Base-by-base conservation (phyloP, 2,329 filamentous ascomycete species). In the Pseudocercospora cruenta region DNA sequence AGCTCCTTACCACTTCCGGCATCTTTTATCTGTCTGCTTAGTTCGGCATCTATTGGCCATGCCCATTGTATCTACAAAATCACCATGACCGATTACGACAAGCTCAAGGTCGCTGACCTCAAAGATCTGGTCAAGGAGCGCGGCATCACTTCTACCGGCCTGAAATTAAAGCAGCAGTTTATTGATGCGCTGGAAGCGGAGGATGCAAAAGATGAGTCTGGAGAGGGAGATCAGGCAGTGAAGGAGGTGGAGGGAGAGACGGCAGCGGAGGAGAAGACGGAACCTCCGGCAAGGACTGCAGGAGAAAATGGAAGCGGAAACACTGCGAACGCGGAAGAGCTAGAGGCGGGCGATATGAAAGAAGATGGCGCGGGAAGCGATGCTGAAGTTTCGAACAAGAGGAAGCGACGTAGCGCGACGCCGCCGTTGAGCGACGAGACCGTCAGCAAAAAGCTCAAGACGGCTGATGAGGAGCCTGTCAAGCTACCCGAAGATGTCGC, bases 121-220 rank as follows among this genome's bases (percentile, higher is more conserved):
- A 79, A 80, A 68, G 76, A 80, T 64, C 62, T 83, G 60, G 74
- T 83, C 57, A 84, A 83, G 64, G 80, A 83, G 43, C 79, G 81
- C 58, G 77, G 77, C 54, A 83, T 84, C 63, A 75, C 82, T 1
- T 76, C 77, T 24, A 81, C 81, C 0, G 81, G 82, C 24, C 73
- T 84, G 31, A 81, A 81, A 59, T 76, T 81, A 57, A 84, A 84
- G 72, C 79, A 80, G 65, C 80, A 83, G 65, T 81, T 82, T 57
- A 76, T 84, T 36, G 82, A 83, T 65, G 81, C 79, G 69, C 74
- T 84, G 8, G 73, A 79, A 62, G 78, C 72, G 36, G 63, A 76
- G 33, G 78, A 79, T 68, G 65, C 55, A 47, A 69, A 73, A 59
- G 64, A 53, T 51, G 19, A 1, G 12, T 64, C 47, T 6, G 61